Percentiles rank a stretch among this genome's conserved stretches.
Evolutionary conservation across 306 rosid species (phyloP).

Genomic region (Prunus fruticosa): DNA sequence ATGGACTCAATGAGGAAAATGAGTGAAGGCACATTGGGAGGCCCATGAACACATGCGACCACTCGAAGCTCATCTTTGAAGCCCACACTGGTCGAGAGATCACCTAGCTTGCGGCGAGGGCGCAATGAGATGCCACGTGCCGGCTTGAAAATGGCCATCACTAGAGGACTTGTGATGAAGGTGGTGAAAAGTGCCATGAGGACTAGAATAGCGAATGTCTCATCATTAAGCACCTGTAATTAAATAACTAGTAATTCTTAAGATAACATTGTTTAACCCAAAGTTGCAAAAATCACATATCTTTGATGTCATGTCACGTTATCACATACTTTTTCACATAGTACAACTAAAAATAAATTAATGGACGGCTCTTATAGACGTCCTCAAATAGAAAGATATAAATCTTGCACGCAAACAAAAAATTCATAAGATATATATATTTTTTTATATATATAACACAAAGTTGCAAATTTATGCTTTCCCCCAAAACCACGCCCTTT

Average conservation of each 20-base stretch:
- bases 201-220: slow-evolving; percentile 76
- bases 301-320: too few relatives aligned
- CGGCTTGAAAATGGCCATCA: slow-evolving; percentile 71
- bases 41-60: slow-evolving; percentile 73
- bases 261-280: not conserved
- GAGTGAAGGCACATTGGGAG: slow-evolving; percentile 50
- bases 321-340: too few relatives aligned
- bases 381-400: too few relatives aligned
- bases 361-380: too few relatives aligned
- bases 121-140: slow-evolving; percentile 33
- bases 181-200: slow-evolving; percentile 91
- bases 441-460: too few relatives aligned
- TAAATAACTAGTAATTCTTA: not conserved
- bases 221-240: slow-evolving; percentile 71
- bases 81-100: slow-evolving; percentile 26
- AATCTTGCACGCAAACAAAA: too few relatives aligned
- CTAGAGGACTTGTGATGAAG: slow-evolving; percentile 77
- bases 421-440: too few relatives aligned
- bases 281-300: not conserved
- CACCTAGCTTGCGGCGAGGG: slow-evolving; percentile 47
- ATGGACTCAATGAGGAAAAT: slow-evolving; percentile 53
- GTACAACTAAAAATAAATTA: rapidly evolving
- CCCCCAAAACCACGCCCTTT: too few relatives aligned
- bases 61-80: slow-evolving; percentile 42
- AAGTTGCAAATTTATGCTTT: too few relatives aligned